phyloP scores from a whole-genome alignment of 1,284 basidiomycete species.

The Sphagnurus paluster region DNA sequence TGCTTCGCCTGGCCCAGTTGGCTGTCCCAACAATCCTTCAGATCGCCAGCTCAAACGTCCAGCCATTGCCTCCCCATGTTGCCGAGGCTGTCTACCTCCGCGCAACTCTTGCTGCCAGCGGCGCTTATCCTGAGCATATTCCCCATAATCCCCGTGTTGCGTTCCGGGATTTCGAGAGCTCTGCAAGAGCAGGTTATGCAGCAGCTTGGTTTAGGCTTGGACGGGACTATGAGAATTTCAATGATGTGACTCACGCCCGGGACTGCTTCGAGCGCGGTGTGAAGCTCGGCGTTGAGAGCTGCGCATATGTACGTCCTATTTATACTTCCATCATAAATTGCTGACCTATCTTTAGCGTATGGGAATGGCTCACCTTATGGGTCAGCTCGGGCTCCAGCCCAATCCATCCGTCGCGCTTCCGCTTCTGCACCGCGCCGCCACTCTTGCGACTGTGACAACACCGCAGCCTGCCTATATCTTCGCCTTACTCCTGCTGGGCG shows the following conservation, averaged over 20 bases:
- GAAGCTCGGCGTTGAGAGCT: slow-evolving; percentile 69
- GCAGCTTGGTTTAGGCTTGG: slow-evolving; percentile 89
- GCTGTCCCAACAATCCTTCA: slow-evolving; percentile 66
- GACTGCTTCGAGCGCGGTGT: slow-evolving; percentile 86
- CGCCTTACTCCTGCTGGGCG: slow-evolving; percentile 81
- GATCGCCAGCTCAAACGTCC: slow-evolving; percentile 39
- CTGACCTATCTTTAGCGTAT: slow-evolving; percentile 57
- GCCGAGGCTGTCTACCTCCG: slow-evolving; percentile 78
- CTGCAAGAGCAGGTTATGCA: slow-evolving; percentile 72
- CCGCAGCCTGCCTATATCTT: slow-evolving; percentile 88
- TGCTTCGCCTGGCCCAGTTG: slow-evolving; percentile 62
- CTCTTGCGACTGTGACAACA: slow-evolving; percentile 69
- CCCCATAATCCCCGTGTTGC: slow-evolving; percentile 74
- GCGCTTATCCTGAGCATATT: slow-evolving; percentile 62
- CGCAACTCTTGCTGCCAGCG: slow-evolving; percentile 70
- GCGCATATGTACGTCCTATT: slow-evolving; percentile 66
- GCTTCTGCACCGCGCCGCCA: slow-evolving; percentile 77
- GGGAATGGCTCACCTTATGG: slow-evolving; percentile 89
- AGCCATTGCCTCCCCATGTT: slow-evolving; percentile 41
- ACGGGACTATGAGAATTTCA: slow-evolving; percentile 86
- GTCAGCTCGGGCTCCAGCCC: slow-evolving; percentile 72
- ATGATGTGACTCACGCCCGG: slow-evolving; percentile 66
- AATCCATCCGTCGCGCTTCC: slow-evolving; percentile 64
- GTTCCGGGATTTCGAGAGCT: slow-evolving; percentile 85
- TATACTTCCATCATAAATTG: slow-evolving; percentile 8